Evolutionary conservation across 23 red algal genomes (phyloP).

Genomic region (Gracilariopsis chorda): DNA sequence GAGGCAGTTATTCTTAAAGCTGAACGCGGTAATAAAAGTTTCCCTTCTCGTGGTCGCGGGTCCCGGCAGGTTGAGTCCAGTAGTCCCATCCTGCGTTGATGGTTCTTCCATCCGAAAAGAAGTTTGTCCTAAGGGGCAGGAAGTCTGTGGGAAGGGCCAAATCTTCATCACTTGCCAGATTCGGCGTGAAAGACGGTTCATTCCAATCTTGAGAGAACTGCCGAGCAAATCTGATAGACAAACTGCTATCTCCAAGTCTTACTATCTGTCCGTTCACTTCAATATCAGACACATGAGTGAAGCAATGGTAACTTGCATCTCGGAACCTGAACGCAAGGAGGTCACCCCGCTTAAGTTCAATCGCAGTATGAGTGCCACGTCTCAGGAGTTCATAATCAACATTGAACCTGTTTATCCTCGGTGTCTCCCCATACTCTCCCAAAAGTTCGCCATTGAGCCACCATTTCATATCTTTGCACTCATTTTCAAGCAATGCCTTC

Average conservation of each 20-base stretch:
- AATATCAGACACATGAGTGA: constrained; percentile 9
- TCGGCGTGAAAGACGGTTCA: constrained; percentile 17
- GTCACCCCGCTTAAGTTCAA: constrained; percentile 14
- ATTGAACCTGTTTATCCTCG: constrained; percentile 3
- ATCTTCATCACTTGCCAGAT: constrained; percentile 28
- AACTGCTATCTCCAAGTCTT: background rate
- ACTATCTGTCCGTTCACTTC: constrained; percentile 3
- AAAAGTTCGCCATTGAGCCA: constrained; percentile 37
- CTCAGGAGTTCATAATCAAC: constrained; percentile 6
- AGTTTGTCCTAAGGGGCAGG: constrained; percentile 29
- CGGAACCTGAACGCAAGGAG: constrained; percentile 28
- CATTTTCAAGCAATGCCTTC: background rate
- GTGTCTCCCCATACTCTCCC: constrained; percentile 32
- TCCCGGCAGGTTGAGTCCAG: constrained; percentile 24
- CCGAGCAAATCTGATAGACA: constrained; percentile 10
- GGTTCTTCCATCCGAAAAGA: background rate
- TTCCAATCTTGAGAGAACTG: constrained; percentile 23
- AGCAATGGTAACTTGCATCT: constrained; percentile 52
- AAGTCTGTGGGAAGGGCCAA: constrained; percentile 1
- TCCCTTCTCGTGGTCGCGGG: constrained; percentile 3
- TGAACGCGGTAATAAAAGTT: constrained; percentile 55
- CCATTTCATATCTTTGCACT: constrained; percentile 29
- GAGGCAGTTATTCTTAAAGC: too few species aligned
- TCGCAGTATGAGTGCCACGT: background rate
- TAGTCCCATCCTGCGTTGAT: constrained; percentile 28